Base-by-base conservation (phyloP, 345 rosid species). In the Dipteronia dyeriana region DNA sequence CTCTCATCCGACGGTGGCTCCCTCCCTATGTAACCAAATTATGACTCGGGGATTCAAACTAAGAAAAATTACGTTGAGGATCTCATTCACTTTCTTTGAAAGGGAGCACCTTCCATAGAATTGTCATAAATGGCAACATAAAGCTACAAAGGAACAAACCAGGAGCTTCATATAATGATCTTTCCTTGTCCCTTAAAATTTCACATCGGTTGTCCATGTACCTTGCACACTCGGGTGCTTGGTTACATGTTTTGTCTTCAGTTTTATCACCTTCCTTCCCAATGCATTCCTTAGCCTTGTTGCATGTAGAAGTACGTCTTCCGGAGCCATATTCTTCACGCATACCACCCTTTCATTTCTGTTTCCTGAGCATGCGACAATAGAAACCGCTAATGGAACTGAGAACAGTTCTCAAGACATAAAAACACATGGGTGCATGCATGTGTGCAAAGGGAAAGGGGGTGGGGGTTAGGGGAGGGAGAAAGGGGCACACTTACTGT, bases 181-280 rank as follows among this genome's bases (percentile, higher is more conserved):
- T 47, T 14, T 70, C 51, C 53, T 74, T 72, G 63, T 29, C 71
- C 31, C 38, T 90, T 84, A 91, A 78, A 88, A 83, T n/a, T 86
- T 34, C 38, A 34, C 38, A 34, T 34, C 38, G 38, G 38, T 34
- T 34, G 38, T 34, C 38, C 38, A 34, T 34, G 38, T 34, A 34
- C 38, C 38, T 34, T 93, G 98, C 72, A 93, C 98, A 14, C 97
- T 91, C 0, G 97, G 98, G 63, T 91, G 91, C 68, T 85, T 85
- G 38, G 95, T 94, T 20, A 91, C 89, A 74, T 93, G 95, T 71
- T 97, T 87, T 0, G 98, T 96, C 82, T 82, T 89, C 57, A 92
- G 82, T 79, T 92, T 91, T 66, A 90, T 83, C 47, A 94, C 98
- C 78, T 94, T 93, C 81, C 97, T 88, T 60, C 98, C 99, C 74